Base-by-base conservation (phyloP, 805 yeast species). In the Lipomyces spencermartinsiae region DNA sequence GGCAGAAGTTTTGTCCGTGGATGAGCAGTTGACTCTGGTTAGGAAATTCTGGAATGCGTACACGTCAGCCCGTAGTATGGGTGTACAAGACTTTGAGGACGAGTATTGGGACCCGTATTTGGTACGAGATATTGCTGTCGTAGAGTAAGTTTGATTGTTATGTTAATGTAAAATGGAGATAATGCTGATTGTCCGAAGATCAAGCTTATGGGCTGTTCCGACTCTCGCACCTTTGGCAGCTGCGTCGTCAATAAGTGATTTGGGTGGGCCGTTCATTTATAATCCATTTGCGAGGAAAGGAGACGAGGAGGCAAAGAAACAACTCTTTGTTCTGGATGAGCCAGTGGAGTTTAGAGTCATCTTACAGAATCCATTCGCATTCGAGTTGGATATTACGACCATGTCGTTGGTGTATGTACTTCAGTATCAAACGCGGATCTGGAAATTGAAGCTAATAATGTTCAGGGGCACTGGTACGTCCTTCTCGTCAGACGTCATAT, bases 321-420 rank as follows among this genome's bases (percentile, higher is more conserved):
- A 78, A 68, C 74, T 81, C 22, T 71, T 87, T 6, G 87, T 88
- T 19, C 85, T 85, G 71, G 90, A 87, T 43, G 97, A 92, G 63
- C 80, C 84, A 4, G 84, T 86, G 12, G 89, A 87, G 65, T 80
- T 90, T 19, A 76, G 80, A 5, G 79, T 91, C 1, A 79, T 81
- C 2, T 74, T 93, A 8, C 93, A 90, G 74, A 94, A 94, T 76
- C 97, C 97, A 8, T 92, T 87, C 78, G 85, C 85, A 5, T 92
- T 91, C 77, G 92, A 89, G 55, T 79, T 93, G 14, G 88, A 86
- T 51, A 79, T 93, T 4, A 80, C 81, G 22, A 34, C 71, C 12
- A 57, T 69, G 19, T 54, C 66, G 9, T 37, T 69, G 10, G 65
- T 65, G 70, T 83, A 83, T 37, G 74, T 89, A 2, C 7, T n/a